These are phyloP conservation scores for Fusarium lateritium DNA, from an alignment of 2,329 filamentous ascomycete genomes.

Conservation along the genomic window DNA sequence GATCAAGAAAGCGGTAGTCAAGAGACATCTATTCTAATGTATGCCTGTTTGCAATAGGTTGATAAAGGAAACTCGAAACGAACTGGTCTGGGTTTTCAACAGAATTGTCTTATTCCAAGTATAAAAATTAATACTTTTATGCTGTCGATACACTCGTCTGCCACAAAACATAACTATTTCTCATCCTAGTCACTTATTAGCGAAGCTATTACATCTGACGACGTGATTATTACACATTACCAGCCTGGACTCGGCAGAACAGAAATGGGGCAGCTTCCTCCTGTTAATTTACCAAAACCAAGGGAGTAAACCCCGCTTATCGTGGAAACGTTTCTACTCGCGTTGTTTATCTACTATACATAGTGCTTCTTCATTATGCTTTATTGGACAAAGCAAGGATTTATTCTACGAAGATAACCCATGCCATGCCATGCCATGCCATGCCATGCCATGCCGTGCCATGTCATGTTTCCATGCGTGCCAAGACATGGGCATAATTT, in stretches of 20 bases:
- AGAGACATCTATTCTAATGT: too few relatives aligned
- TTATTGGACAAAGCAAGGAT: conserved; percentile 16
- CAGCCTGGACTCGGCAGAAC: neutral
- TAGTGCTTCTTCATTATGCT: conserved; percentile 3
- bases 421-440: conserved; percentile 11
- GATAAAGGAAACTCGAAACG: too few relatives aligned
- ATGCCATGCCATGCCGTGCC: too few relatives aligned
- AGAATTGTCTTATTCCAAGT: too few relatives aligned
- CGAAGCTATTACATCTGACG: conserved; percentile 2
- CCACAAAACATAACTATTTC: neutral
- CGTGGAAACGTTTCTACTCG: conserved; percentile 7
- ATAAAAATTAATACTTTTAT: too few relatives aligned
- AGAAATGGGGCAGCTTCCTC: conserved; percentile 1
- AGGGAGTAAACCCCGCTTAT: conserved; percentile 3
- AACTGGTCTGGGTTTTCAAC: too few relatives aligned
- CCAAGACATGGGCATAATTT: conserved; percentile 20
- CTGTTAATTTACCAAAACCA: conserved; percentile 10
- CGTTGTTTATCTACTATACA: conserved; percentile 3
- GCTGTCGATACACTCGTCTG: neutral
- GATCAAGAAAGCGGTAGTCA: too few relatives aligned
- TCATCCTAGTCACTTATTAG: conserved; percentile 7
- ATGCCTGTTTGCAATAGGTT: too few relatives aligned
- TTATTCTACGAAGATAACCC: conserved; percentile 3
- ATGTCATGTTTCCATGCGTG: conserved; percentile 17
- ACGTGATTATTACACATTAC: neutral